These are phyloP conservation scores for Trypanosoma cruzi DNA, from an alignment of 208 protist species.

Conservation along the genomic window DNA sequence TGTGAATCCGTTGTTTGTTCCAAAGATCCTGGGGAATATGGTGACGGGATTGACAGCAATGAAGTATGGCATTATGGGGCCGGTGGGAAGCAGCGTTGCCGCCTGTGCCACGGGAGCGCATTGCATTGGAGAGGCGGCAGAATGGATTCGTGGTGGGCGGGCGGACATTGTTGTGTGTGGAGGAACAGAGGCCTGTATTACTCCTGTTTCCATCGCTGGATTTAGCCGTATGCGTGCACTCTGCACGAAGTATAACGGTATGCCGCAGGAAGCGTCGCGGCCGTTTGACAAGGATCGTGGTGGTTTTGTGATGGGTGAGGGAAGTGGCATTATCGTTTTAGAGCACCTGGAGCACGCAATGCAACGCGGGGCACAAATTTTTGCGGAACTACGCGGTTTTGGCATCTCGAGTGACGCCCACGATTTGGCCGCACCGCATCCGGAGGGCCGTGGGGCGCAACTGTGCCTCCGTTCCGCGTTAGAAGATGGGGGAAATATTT, in stretches of 20 bases:
- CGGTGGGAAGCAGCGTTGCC: constrained; percentile 92
- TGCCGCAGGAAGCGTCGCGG: constrained; percentile 84
- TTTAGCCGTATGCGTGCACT: constrained; percentile 95
- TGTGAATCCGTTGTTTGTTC: constrained; percentile 95
- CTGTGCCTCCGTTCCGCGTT: constrained; percentile 86
- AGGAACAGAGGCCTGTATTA: constrained; percentile 95
- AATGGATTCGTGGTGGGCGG: constrained; percentile 78
- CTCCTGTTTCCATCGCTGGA: constrained; percentile 91
- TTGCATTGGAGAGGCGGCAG: constrained; percentile 94
- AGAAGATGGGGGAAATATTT: constrained; percentile 49
- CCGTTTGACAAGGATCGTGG: constrained; percentile 93
- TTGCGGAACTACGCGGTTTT: constrained; percentile 94
- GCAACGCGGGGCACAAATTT: constrained; percentile 68
- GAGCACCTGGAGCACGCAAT: constrained; percentile 92
- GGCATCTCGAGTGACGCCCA: constrained; percentile 92
- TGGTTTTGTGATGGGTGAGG: constrained; percentile 98
- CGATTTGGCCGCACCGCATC: constrained; percentile 95
- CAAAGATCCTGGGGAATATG: constrained; percentile 98
- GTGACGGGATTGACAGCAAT: constrained; percentile 93
- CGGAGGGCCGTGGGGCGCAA: constrained; percentile 87
- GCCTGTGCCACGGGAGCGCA: constrained; percentile 98
- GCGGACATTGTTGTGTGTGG: constrained; percentile 94
- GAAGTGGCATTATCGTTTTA: constrained; percentile 94
- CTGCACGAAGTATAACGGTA: constrained; percentile 92
- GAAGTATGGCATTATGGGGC: constrained; percentile 86